These are phyloP conservation scores for Gynostemma pentaphyllum DNA, from an alignment of 306 rosid genomes.

Conservation along the genomic window DNA sequence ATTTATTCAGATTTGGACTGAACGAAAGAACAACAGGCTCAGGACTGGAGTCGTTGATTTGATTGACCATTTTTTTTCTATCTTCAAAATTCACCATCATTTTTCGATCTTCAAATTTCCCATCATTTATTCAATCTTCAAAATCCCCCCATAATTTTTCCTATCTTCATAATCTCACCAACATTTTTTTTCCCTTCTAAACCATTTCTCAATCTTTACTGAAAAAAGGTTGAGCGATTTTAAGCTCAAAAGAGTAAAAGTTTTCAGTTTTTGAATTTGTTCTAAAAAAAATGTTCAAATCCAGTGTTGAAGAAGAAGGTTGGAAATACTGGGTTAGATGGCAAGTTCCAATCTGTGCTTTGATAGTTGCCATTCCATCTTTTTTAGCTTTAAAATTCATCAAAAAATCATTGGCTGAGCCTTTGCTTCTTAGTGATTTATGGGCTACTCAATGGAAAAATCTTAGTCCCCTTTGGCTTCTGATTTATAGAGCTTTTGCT, in stretches of 20 bases:
- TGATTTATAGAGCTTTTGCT: conserved; percentile 14
- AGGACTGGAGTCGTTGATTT: too few relatives aligned
- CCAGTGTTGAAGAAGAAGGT: neutral
- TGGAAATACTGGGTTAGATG: conserved; percentile 16
- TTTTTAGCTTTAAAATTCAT: conserved; percentile 1
- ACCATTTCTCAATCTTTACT: neutral
- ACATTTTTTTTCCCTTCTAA: neutral
- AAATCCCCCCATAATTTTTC: too few relatives aligned
- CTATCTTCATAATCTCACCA: neutral
- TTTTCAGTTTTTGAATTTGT: neutral
- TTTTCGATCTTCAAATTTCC: too few relatives aligned
- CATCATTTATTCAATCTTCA: too few relatives aligned
- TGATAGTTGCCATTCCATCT: neutral
- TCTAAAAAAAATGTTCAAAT: conserved; percentile 1
- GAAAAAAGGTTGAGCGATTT: neutral
- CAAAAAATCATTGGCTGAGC: conserved; percentile 5
- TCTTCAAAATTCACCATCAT: too few relatives aligned
- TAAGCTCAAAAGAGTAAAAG: neutral
- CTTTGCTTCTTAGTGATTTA: neutral
- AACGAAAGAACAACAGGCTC: too few relatives aligned
- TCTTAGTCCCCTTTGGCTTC: conserved; percentile 14
- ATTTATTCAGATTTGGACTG: too few relatives aligned
- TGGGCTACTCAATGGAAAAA: conserved; percentile 10
- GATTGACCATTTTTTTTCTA: too few relatives aligned
- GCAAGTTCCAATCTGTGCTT: conserved; percentile 17